These are phyloP conservation scores for Aspergillus sergii DNA, from an alignment of 2,329 filamentous ascomycete genomes.

Conservation along the genomic window DNA sequence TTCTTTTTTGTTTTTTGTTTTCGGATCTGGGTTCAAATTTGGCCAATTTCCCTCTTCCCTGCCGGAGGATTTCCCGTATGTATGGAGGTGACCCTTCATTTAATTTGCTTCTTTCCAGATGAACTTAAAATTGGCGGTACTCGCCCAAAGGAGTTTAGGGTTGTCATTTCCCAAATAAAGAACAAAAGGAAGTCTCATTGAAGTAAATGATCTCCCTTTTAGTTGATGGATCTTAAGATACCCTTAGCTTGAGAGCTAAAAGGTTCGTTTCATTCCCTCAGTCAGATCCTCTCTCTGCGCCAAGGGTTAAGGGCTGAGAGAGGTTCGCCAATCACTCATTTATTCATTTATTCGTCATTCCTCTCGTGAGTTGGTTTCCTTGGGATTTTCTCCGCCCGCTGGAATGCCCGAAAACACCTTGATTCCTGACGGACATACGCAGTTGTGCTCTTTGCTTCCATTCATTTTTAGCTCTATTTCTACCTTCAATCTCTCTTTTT, in stretches of 20 bases:
- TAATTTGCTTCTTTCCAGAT: not conserved
- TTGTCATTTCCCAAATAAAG: not conserved
- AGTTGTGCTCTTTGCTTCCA: conserved; percentile 9
- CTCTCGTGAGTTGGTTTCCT: not conserved
- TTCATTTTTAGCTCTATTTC: conserved; percentile 9
- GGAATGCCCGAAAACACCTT: conserved; percentile 11
- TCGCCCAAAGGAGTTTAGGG: conserved; percentile 2
- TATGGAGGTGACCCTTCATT: not conserved
- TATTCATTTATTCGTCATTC: not conserved
- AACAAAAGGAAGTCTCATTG: not conserved
- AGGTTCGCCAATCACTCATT: conserved; percentile 10
- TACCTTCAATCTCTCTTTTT: conserved; percentile 6
- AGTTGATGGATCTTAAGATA: conserved; percentile 6
- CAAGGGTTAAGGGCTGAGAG: conserved; percentile 4
- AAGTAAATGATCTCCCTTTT: conserved; percentile 1
- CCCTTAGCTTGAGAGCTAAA: conserved; percentile 9
- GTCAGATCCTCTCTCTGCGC: conserved; percentile 12
- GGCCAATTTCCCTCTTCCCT: not conserved
- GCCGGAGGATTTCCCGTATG: not conserved
- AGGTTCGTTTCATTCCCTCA: conserved; percentile 1
- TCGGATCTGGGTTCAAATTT: not conserved
- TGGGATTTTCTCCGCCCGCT: conserved; percentile 10
- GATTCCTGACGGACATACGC: conserved; percentile 6
- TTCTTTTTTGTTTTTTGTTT: not conserved
- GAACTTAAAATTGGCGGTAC: not conserved